Percentiles rank a stretch among this genome's conserved stretches.
phyloP scores from a whole-genome alignment of 805 yeast species.

The Teunomyces stri region DNA sequence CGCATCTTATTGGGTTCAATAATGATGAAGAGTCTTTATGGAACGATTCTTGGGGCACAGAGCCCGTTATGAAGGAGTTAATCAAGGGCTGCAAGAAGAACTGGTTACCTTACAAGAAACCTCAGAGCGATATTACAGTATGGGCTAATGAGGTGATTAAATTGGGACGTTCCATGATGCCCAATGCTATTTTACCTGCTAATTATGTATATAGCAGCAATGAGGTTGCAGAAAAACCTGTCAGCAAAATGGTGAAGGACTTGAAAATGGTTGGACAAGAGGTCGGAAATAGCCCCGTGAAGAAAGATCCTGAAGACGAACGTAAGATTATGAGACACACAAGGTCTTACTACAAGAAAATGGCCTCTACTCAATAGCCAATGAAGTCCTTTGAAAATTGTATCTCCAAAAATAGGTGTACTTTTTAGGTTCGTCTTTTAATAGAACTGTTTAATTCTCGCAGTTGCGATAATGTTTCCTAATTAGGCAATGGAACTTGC shows the following conservation, averaged over 20 bases:
- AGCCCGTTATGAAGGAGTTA: conserved; percentile 60
- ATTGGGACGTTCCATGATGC: conserved; percentile 62
- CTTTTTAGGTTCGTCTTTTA: neutral
- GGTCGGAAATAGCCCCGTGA: conserved; percentile 16
- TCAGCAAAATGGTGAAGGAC: conserved; percentile 34
- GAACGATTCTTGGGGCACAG: conserved; percentile 65
- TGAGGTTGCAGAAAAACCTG: conserved; percentile 11
- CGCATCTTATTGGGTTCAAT: conserved; percentile 73
- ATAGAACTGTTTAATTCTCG: neutral
- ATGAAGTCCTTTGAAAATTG: neutral
- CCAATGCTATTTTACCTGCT: conserved; percentile 43
- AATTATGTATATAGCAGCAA: conserved; percentile 29
- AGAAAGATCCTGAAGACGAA: conserved; percentile 28
- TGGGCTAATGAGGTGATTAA: conserved; percentile 67
- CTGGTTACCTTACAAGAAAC: conserved; percentile 60
- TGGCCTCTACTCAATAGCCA: conserved; percentile 6
- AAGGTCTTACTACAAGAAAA: conserved; percentile 35
- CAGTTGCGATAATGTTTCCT: neutral
- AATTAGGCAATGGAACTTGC: neutral
- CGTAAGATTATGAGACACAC: conserved; percentile 35
- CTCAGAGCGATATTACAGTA: conserved; percentile 48
- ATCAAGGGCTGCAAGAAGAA: conserved; percentile 64
- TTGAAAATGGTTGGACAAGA: conserved; percentile 14
- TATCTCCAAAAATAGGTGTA: neutral
- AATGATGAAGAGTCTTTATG: conserved; percentile 44